Evolutionary conservation across 2,329 filamentous ascomycete species (phyloP).

Genomic region (Seiridium unicorne): DNA sequence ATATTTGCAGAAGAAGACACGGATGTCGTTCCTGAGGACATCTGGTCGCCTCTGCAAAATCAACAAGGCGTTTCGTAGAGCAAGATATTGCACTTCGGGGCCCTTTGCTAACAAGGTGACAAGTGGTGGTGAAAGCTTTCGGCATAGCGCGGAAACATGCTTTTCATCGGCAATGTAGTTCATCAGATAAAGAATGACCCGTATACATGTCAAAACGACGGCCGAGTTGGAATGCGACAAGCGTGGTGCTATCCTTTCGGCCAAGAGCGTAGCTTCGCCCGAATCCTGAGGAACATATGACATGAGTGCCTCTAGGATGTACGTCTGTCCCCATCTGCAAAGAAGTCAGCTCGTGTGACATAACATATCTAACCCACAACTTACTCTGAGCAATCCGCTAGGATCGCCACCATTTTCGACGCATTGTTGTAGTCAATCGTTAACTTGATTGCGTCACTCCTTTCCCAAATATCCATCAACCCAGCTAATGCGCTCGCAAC

Average conservation of each 20-base stretch:
- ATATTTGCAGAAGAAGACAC: slow-evolving; percentile 99
- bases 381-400: slow-evolving; percentile 95
- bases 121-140: slow-evolving; percentile 90
- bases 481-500: slow-evolving; percentile 90
- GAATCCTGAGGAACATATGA: slow-evolving; percentile 94
- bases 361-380: slow-evolving; percentile 28
- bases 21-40: slow-evolving; percentile 91
- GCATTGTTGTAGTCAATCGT: slow-evolving; percentile 98
- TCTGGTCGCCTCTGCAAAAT: slow-evolving; percentile 92
- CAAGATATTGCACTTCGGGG: slow-evolving; percentile 96
- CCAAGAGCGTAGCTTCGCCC: slow-evolving; percentile 81
- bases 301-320: slow-evolving; percentile 96
- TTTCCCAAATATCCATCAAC: slow-evolving; percentile 97
- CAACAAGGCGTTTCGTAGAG: slow-evolving; percentile 86
- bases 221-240: slow-evolving; percentile 96
- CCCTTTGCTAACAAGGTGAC: slow-evolving; percentile 95
- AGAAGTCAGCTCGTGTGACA: not conserved
- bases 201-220: slow-evolving; percentile 92
- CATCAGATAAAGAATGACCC: slow-evolving; percentile 95
- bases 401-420: slow-evolving; percentile 95
- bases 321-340: slow-evolving; percentile 92
- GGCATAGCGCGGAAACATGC: slow-evolving; percentile 81
- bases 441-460: slow-evolving; percentile 94
- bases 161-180: slow-evolving; percentile 96
- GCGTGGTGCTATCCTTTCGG: slow-evolving; percentile 91